Evolutionary conservation across 2,329 filamentous ascomycete species (phyloP).

Genomic region (Trichoderma sp.): DNA sequence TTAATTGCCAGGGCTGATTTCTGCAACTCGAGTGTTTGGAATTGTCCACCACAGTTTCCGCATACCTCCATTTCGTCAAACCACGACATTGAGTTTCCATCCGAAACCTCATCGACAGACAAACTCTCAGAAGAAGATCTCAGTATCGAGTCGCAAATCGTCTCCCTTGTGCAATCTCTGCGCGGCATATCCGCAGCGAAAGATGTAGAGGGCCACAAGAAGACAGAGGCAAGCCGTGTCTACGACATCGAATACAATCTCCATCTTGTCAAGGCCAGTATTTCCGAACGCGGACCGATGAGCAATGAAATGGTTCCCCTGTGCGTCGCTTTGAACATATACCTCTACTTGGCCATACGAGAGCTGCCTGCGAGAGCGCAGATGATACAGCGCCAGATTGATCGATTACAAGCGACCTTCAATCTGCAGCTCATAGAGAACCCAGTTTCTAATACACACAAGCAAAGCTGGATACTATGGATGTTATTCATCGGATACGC

Average conservation of each 20-base stretch:
- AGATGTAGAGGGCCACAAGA: background rate
- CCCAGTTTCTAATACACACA: background rate
- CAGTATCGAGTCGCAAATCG: background rate
- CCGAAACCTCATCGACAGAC: background rate
- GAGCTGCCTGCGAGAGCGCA: background rate
- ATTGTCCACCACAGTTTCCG: background rate
- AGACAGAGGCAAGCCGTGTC: background rate
- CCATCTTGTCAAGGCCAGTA: background rate
- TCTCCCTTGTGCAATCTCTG: background rate
- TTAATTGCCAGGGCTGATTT: slow-evolving; percentile 1
- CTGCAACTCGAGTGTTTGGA: slow-evolving; percentile 9
- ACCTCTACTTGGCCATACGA: slow-evolving; percentile 10
- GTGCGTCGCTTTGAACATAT: background rate
- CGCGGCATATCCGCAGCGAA: background rate
- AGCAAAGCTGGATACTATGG: background rate
- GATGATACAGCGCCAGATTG: background rate
- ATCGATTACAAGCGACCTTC: background rate
- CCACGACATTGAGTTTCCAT: background rate
- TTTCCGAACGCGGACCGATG: background rate
- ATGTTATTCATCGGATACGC: slow-evolving; percentile 9
- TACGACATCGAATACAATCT: slow-evolving; percentile 11
- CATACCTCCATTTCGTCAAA: background rate
- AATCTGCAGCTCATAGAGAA: background rate
- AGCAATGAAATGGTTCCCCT: background rate
- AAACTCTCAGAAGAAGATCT: background rate